These are phyloP conservation scores for Yamadazyma pseudoaaseri DNA, from an alignment of 1,139 yeast genomes.

Conservation along the genomic window DNA sequence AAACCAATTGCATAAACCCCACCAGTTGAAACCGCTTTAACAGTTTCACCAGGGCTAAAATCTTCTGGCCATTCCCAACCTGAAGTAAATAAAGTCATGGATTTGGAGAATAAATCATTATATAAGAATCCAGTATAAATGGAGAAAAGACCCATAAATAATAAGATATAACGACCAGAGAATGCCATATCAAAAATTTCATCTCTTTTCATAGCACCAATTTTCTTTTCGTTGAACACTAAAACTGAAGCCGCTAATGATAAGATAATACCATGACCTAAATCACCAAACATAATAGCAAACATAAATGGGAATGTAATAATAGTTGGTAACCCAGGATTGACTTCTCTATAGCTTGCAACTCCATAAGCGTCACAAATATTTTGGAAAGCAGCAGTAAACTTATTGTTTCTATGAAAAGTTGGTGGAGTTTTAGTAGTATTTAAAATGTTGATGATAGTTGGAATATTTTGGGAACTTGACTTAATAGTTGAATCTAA, in stretches of 20 bases:
- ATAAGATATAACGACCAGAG: slow-evolving; percentile 69
- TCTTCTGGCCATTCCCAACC: slow-evolving; percentile 76
- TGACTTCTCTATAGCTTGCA: slow-evolving; percentile 74
- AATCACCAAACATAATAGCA: slow-evolving; percentile 86
- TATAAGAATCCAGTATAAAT: slow-evolving; percentile 77
- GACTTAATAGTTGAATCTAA: slow-evolving; percentile 35
- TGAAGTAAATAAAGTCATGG: slow-evolving; percentile 68
- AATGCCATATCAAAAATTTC: slow-evolving; percentile 84
- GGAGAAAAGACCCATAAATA: slow-evolving; percentile 75
- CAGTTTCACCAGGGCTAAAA: slow-evolving; percentile 56
- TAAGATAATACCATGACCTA: slow-evolving; percentile 75
- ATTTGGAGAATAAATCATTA: slow-evolving; percentile 74
- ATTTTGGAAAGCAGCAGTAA: slow-evolving; percentile 72
- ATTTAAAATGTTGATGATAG: slow-evolving; percentile 64
- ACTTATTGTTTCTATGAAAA: slow-evolving; percentile 71
- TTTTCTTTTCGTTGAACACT: slow-evolving; percentile 59
- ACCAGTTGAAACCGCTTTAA: slow-evolving; percentile 47
- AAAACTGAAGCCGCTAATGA: slow-evolving; percentile 57
- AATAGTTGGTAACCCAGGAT: slow-evolving; percentile 77
- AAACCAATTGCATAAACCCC: slow-evolving; percentile 69
- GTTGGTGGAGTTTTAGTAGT: slow-evolving; percentile 79
- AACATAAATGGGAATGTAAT: slow-evolving; percentile 85
- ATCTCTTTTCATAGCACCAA: slow-evolving; percentile 63
- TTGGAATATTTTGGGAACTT: slow-evolving; percentile 51
- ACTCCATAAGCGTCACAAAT: slow-evolving; percentile 82